Conservation (phyloP, 495 filamentous ascomycete genomes). For the Tetracladium marchalianum region DNA sequence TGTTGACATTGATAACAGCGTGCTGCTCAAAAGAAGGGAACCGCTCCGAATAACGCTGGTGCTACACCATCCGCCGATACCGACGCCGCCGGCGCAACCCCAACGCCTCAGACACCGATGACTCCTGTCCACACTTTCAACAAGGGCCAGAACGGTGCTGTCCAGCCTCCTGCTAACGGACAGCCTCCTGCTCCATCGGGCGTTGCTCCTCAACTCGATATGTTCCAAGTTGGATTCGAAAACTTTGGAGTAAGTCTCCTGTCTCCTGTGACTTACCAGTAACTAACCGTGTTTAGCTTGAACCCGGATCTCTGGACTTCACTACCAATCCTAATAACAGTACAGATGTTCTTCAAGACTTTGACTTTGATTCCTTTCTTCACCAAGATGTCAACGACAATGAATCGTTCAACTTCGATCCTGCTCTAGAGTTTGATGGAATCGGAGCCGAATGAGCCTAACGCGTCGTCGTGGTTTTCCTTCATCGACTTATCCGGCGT, state of each 20-base stretch:
- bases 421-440: conserved; percentile 32
- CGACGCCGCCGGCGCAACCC: conserved; percentile 59
- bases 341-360: conserved; percentile 74
- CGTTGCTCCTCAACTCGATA: conserved; percentile 37
- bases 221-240: conserved; percentile 21
- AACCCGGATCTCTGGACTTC: conserved; percentile 40
- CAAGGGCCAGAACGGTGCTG: conserved; percentile 41
- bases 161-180: conserved; percentile 34
- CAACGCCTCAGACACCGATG: conserved; percentile 75
- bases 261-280: not conserved
- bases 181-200: conserved; percentile 32
- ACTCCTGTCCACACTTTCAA: conserved; percentile 72
- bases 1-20: conserved; percentile 34
- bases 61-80: conserved; percentile 70
- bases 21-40: conserved; percentile 61
- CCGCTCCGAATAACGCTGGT: conserved; percentile 38
- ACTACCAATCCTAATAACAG: conserved; percentile 40
- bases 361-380: conserved; percentile 97
- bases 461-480: conserved; percentile 3
- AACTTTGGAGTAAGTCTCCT: conserved; percentile 10
- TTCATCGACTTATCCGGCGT: conserved; percentile 18
- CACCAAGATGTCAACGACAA: conserved; percentile 34
- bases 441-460: conserved; percentile 36
- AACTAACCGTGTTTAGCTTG: conserved; percentile 9
- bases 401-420: conserved; percentile 33